Percentiles rank a stretch among this genome's conserved stretches.
These are phyloP conservation scores for Suillus variegatus DNA, from an alignment of 768 basidiomycete genomes.

Conservation along the genomic window DNA sequence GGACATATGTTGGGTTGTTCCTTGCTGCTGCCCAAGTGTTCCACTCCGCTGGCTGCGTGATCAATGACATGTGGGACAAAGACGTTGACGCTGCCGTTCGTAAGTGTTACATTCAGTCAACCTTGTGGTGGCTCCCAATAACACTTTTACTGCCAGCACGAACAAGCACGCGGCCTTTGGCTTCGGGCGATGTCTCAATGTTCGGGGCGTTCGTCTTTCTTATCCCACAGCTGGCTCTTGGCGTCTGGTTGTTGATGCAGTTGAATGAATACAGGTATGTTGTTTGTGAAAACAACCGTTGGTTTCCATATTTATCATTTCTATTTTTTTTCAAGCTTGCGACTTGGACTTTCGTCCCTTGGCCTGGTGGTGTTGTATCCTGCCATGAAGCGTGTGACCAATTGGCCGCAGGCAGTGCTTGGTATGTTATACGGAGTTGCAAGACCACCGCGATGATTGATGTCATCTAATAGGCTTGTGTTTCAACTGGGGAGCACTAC, in stretches of 20 bases:
- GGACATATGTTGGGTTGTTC: neutral
- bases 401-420: slow-evolving; percentile 32
- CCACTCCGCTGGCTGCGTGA: neutral
- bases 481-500: neutral
- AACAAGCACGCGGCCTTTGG: neutral
- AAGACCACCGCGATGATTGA: neutral
- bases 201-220: neutral
- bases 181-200: neutral
- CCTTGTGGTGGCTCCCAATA: neutral
- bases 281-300: neutral
- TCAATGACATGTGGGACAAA: slow-evolving; percentile 1
- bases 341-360: neutral
- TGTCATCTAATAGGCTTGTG: neutral
- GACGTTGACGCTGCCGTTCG: neutral
- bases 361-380: slow-evolving; percentile 22
- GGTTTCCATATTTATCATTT: no score
- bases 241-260: neutral
- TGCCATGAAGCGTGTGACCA: slow-evolving; percentile 29
- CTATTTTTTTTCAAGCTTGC: neutral
- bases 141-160: neutral
- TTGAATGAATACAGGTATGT: neutral
- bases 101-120: neutral
- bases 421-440: slow-evolving; percentile 12
- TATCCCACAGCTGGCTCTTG: neutral
- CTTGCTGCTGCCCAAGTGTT: neutral